Conservation (phyloP, 495 filamentous ascomycete species). For the Hypoxylon lienhwacheense region DNA sequence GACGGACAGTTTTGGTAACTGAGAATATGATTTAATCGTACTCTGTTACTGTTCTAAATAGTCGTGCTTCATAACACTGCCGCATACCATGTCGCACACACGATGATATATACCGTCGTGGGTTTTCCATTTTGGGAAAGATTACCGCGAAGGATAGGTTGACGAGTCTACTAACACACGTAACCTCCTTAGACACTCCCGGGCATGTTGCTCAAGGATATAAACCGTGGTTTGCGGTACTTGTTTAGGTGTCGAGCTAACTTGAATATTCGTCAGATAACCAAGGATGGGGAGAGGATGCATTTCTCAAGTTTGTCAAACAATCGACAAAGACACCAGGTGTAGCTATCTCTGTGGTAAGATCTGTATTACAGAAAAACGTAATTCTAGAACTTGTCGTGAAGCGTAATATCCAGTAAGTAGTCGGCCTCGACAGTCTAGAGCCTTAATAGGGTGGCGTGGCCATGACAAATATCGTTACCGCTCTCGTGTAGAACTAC, state of each 20-base stretch:
- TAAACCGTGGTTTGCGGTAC: neutral
- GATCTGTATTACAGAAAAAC: neutral
- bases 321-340: neutral
- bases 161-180: constrained; percentile 2
- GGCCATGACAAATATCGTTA: too few species aligned
- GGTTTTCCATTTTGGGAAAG: neutral
- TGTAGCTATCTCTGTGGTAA: neutral
- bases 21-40: neutral
- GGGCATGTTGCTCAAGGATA: neutral
- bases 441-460: neutral
- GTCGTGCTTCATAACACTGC: neutral
- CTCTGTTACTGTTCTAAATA: neutral
- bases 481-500: too few species aligned
- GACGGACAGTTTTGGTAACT: neutral
- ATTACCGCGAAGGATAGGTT: neutral
- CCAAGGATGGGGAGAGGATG: neutral
- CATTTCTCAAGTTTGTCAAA: too few species aligned
- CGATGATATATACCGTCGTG: constrained; percentile 1
- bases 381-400: neutral
- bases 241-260: neutral
- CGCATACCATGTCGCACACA: too few species aligned
- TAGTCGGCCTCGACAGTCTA: too few species aligned
- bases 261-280: neutral
- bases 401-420: neutral
- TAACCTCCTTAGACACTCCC: neutral